These are phyloP conservation scores for Papiliotrema fonsecae DNA, from an alignment of 1,284 basidiomycete species.

Conservation along the genomic window DNA sequence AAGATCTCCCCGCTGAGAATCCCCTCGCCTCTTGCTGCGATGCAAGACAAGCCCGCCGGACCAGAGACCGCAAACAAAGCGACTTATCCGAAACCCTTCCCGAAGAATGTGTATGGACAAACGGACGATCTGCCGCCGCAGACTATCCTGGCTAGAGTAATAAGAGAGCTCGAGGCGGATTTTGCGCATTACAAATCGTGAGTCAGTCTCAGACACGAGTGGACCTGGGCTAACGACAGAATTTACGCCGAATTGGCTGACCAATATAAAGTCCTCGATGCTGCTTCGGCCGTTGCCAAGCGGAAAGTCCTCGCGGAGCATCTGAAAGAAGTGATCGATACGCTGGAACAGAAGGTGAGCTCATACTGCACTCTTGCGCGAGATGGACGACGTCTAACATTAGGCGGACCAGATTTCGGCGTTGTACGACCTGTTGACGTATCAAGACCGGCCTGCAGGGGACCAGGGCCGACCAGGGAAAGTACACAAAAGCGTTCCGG, in stretches of 20 bases:
- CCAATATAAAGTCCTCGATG: constrained; percentile 81
- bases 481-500: constrained; percentile 25
- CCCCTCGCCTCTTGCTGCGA: too few species aligned
- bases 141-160: constrained; percentile 70
- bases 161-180: constrained; percentile 81
- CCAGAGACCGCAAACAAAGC: too few species aligned
- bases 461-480: constrained; percentile 3
- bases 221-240: constrained; percentile 48
- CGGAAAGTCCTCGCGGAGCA: constrained; percentile 77
- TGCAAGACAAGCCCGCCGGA: too few species aligned
- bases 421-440: constrained; percentile 69
- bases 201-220: constrained; percentile 20
- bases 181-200: constrained; percentile 84
- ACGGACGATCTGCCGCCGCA: constrained; percentile 63
- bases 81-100: too few species aligned
- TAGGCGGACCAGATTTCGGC: constrained; percentile 84
- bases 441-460: constrained; percentile 55
- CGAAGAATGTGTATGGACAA: too few species aligned
- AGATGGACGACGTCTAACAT: neutral
- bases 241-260: constrained; percentile 82
- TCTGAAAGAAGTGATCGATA: constrained; percentile 79
- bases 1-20: too few species aligned
- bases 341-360: constrained; percentile 75
- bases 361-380: neutral
- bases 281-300: constrained; percentile 69